Evolutionary conservation across 495 filamentous ascomycete genomes (phyloP).

Genomic region (Penicillium silybi): DNA sequence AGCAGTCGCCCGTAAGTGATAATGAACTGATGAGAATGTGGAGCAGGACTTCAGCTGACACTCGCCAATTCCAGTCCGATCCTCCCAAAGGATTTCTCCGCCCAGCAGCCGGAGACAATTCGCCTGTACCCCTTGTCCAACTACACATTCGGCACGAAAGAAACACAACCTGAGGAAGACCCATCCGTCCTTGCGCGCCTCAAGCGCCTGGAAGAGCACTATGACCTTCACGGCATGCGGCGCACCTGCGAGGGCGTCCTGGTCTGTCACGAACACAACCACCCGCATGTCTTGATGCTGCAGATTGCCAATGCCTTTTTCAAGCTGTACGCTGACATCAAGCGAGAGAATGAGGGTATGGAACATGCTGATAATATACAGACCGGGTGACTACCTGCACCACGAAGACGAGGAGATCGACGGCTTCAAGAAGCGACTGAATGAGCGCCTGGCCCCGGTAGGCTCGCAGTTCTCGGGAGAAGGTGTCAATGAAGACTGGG

Average conservation of each 20-base stretch:
- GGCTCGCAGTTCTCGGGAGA: slow-evolving; percentile 83
- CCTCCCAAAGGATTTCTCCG: slow-evolving; percentile 77
- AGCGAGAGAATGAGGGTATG: not conserved
- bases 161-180: slow-evolving; percentile 96
- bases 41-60: not conserved
- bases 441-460: slow-evolving; percentile 88
- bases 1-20: slow-evolving; percentile 59
- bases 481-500: slow-evolving; percentile 84
- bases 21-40: not conserved
- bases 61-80: slow-evolving; percentile 52
- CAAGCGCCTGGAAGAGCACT: slow-evolving; percentile 91
- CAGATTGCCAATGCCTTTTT: slow-evolving; percentile 99
- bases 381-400: slow-evolving; percentile 91
- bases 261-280: slow-evolving; percentile 98
- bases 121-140: slow-evolving; percentile 94
- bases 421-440: slow-evolving; percentile 87
- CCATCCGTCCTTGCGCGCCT: slow-evolving; percentile 89
- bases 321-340: slow-evolving; percentile 59
- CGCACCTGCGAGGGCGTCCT: slow-evolving; percentile 94
- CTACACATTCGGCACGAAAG: slow-evolving; percentile 98
- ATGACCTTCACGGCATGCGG: slow-evolving; percentile 87
- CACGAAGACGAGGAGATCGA: slow-evolving; percentile 86
- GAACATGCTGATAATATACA: slow-evolving; percentile 19
- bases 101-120: slow-evolving; percentile 84
- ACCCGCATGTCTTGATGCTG: slow-evolving; percentile 96